Base-by-base conservation (phyloP, 1,284 basidiomycete species). In the Meira miltonrushii region DNA sequence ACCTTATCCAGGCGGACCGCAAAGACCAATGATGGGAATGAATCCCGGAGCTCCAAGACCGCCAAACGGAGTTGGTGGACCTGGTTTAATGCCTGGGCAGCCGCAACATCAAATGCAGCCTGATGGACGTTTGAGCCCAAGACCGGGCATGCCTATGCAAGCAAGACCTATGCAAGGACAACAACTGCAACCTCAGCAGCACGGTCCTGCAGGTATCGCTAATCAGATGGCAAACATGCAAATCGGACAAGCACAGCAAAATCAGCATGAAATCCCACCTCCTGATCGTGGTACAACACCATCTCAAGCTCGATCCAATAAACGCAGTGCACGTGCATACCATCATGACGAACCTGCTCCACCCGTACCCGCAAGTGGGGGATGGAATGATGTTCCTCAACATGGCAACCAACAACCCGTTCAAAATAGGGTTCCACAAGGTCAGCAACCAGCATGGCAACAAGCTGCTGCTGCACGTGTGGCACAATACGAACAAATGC, bases 261-360 rank as follows among this genome's bases (percentile, higher is more conserved):
- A 54, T 17, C 67, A 62, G 21, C 3, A 33, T 8, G 59, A 61
- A 1, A 57, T 54, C 12, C 59, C 65, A 9, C 50, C 58, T 23
- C 54, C 64, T 19, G 52, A 53, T 12, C 49, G 46, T 7, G 33
- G n/a, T 13, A 6, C 38, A 13, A 15, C 59, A 1, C 54, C 54
- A 12, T 60, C 61, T 11, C 59, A 59, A 17, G 73, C 68, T 7
- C 68, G 67, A 72, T 0, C 65, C 62, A 33, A 71, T 9, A 79
- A 77, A 62, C 59, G 78, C 12, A 69, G 71, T 39, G 75, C 77
- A 9, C 69, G 78, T 17, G 77, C 75, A 37, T 79, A 78, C 44
- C 78, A 79, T 55, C 71, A 72, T 19, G 72, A 78, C 21, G 66
- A 64, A 7, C 28, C 28, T 33, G 58, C 66, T 5, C 52, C 54